Base-by-base conservation (phyloP, 768 basidiomycete species). In the Mycena amicta region DNA sequence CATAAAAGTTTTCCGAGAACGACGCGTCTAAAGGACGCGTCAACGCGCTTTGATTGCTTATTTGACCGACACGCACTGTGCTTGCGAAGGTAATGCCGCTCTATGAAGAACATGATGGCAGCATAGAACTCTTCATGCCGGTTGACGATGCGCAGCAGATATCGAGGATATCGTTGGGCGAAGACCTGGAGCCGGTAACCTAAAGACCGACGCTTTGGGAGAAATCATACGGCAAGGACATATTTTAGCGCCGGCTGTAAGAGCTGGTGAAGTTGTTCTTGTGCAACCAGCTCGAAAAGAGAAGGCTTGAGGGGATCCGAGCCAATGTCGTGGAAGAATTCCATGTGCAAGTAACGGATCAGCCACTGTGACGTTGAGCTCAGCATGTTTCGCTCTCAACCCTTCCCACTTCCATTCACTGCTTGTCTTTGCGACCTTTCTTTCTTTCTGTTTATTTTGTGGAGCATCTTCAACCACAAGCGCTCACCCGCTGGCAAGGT, bases 61-160 rank as follows among this genome's bases (percentile, higher is more conserved):
- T n/a, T n/a, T n/a, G n/a, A 29, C 13, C 13, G 45, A 40, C 3
- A 71, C 88, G 58, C 61, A 95, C 95, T 86, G 67, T 95, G 86
- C 69, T 87, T 90, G 60, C 83, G 84, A 55, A 99, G 86, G 73
- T 97, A 95, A 75, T 96, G 87, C 16, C 87, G 80, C 75, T 99
- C 97, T 18, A 98, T 88, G 56, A 94, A 80, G 53, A 95, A 75
- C 88, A 98, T 92, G 61, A 96, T 79, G 15, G 83, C 63, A 1
- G 95, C 92, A 66, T 97, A 98, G 72, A 97, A 93, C 71, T 98
- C 95, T 71, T 99, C 97, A 77, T 99, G 97, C 29, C 86, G 79
- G 72, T 98, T 98, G 16, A 97, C 92, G 53, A 98, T 80, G 18
- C 88, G 87, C 41, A 99, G 75, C 28, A 98, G 82, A 72, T 98